Conservation (phyloP, 345 rosid genomes). For the Balakata baccata region DNA sequence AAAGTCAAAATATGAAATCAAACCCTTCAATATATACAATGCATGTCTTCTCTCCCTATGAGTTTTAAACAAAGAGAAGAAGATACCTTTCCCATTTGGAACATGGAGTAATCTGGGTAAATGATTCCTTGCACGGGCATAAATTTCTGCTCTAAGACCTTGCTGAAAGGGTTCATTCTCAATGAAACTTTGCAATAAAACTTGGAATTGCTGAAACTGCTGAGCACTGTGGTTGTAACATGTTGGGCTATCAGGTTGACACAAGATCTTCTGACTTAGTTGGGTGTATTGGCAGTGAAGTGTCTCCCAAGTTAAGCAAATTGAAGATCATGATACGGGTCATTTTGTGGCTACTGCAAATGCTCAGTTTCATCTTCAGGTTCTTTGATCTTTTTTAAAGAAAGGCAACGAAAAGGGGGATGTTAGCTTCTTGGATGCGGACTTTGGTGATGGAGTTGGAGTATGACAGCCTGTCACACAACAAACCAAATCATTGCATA, state of each 20-base stretch:
- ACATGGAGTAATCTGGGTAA: constrained; percentile 85
- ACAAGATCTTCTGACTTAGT: constrained; percentile 60
- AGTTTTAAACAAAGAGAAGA: neutral
- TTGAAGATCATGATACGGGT: constrained; percentile 71
- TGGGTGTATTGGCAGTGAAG: constrained; percentile 92
- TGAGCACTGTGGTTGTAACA: constrained; percentile 80
- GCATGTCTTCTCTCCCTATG: neutral
- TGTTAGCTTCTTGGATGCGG: constrained; percentile 70
- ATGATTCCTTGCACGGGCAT: constrained; percentile 63
- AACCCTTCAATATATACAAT: neutral
- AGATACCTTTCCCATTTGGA: constrained; percentile 74
- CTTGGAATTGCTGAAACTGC: constrained; percentile 84
- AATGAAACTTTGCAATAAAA: constrained; percentile 78
- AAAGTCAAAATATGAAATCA: neutral
- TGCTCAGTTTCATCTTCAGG: constrained; percentile 68
- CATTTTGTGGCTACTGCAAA: constrained; percentile 43
- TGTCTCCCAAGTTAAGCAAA: constrained; percentile 96
- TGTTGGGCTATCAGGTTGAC: constrained; percentile 55
- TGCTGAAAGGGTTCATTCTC: constrained; percentile 92
- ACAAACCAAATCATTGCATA: neutral
- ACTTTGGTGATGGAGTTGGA: constrained; percentile 77
- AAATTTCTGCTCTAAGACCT: constrained; percentile 67
- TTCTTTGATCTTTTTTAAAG: constrained; percentile 59
- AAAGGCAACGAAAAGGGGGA: constrained; percentile 89
- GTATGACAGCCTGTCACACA: constrained; percentile 40